Evolutionary conservation across 2,329 filamentous ascomycete genomes (phyloP).

Genomic region (Hirsutella rhossiliensis): DNA sequence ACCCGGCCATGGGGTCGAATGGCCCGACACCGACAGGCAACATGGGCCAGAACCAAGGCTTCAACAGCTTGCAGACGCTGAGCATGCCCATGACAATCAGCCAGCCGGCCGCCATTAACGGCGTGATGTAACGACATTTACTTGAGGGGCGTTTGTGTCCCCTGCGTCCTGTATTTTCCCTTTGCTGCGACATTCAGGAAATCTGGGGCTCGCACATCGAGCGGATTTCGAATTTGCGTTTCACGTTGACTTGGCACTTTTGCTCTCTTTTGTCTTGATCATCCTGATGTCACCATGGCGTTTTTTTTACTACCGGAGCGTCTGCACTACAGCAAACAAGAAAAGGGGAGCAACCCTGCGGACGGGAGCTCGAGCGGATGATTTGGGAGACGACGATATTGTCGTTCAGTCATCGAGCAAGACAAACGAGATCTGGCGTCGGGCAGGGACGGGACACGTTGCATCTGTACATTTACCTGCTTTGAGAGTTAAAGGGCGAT

Average conservation of each 20-base stretch:
- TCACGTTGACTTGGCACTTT: background rate
- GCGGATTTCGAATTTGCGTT: background rate
- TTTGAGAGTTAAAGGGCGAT: background rate
- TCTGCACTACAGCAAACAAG: conserved; percentile 14
- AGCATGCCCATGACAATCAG: conserved; percentile 55
- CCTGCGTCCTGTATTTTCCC: conserved; percentile 9
- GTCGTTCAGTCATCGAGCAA: background rate
- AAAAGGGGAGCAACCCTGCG: conserved; percentile 5
- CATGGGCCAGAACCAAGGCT: conserved; percentile 19
- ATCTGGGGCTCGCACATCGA: background rate
- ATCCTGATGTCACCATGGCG: conserved; percentile 6
- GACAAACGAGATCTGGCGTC: background rate
- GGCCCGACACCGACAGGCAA: conserved; percentile 4
- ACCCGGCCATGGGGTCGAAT: conserved; percentile 12
- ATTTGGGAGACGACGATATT: conserved; percentile 7
- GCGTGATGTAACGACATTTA: conserved; percentile 26
- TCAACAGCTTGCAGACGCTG: conserved; percentile 47
- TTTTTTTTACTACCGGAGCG: conserved; percentile 6
- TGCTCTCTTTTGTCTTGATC: conserved; percentile 4
- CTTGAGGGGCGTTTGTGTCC: conserved; percentile 2
- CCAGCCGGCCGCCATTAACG: conserved; percentile 35
- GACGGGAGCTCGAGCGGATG: background rate
- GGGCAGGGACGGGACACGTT: background rate
- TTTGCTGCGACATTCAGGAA: conserved; percentile 1
- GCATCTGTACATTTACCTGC: background rate